Percentiles rank a stretch among this genome's conserved stretches.
phyloP scores from a whole-genome alignment of 2,329 filamentous ascomycete species.

The Fusarium sp. region DNA sequence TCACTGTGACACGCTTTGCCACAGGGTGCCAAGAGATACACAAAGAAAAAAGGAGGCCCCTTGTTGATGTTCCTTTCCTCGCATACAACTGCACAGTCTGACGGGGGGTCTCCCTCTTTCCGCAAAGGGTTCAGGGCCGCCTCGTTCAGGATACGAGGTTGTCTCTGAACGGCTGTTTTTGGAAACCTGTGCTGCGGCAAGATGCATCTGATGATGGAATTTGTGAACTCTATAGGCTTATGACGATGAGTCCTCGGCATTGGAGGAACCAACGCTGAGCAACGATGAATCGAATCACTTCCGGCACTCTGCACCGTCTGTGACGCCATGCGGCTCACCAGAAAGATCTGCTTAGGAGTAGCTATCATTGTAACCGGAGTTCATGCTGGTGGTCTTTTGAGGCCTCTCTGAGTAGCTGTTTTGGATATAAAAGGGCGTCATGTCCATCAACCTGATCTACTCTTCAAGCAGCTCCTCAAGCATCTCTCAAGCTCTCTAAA shows the following conservation, averaged over 20 bases:
- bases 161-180: background rate
- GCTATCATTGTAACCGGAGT: background rate
- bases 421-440: constrained; percentile 13
- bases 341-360: background rate
- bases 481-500: background rate
- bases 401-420: background rate
- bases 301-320: constrained; percentile 8
- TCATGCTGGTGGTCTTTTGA: background rate
- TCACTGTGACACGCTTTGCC: constrained; percentile 13
- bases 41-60: background rate
- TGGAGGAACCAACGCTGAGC: constrained; percentile 23
- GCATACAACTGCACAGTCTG: constrained; percentile 11
- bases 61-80: background rate
- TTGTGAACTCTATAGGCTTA: background rate
- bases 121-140: constrained; percentile 11
- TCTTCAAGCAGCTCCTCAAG: background rate
- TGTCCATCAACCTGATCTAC: background rate
- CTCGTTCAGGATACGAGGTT: background rate
- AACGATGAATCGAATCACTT: constrained; percentile 23
- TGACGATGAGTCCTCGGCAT: constrained; percentile 13
- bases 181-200: constrained; percentile 2
- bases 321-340: constrained; percentile 21
- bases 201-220: constrained; percentile 15
- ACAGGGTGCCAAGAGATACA: constrained; percentile 15
- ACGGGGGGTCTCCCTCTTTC: constrained; percentile 3